These are phyloP conservation scores for Stagonosporopsis chrysanthemi DNA, from an alignment of 2,329 filamentous ascomycete genomes.

Conservation along the genomic window DNA sequence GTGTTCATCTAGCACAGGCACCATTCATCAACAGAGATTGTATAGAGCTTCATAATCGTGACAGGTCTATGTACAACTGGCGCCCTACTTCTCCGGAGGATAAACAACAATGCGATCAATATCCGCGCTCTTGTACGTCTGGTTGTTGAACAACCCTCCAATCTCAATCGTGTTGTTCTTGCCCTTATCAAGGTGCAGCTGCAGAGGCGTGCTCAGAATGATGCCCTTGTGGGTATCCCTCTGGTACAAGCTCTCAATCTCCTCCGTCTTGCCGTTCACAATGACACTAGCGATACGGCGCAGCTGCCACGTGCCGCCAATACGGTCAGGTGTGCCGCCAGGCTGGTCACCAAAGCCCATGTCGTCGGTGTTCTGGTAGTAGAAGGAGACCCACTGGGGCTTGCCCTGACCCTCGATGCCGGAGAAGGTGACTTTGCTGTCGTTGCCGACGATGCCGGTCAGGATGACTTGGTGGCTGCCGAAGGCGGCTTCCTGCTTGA, in stretches of 20 bases:
- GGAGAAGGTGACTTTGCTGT: constrained; percentile 62
- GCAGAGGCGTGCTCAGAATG: constrained; percentile 64
- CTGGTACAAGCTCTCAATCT: constrained; percentile 61
- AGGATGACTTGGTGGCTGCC: constrained; percentile 57
- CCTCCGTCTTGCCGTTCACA: constrained; percentile 61
- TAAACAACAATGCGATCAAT: constrained; percentile 68
- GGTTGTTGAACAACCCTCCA: constrained; percentile 64
- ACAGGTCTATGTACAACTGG: background rate
- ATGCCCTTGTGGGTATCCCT: constrained; percentile 67
- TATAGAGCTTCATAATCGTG: background rate
- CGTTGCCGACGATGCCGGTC: constrained; percentile 63
- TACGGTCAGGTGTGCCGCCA: constrained; percentile 65
- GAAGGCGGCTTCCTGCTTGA: constrained; percentile 64
- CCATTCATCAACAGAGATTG: background rate
- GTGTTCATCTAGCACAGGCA: background rate
- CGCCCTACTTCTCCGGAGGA: constrained; percentile 56
- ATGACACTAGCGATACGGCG: constrained; percentile 67
- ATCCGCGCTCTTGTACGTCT: constrained; percentile 65
- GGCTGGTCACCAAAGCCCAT: constrained; percentile 66
- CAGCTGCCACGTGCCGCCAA: constrained; percentile 66
- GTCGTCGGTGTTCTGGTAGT: constrained; percentile 67
- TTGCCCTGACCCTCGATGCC: constrained; percentile 59
- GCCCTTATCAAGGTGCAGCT: constrained; percentile 62
- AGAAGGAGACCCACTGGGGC: constrained; percentile 65
- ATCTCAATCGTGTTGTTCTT: constrained; percentile 66